Percentiles rank a stretch among this genome's conserved stretches.
Evolutionary conservation across 140 eudicot species (phyloP).

Genomic region (Anethum foeniculum): DNA sequence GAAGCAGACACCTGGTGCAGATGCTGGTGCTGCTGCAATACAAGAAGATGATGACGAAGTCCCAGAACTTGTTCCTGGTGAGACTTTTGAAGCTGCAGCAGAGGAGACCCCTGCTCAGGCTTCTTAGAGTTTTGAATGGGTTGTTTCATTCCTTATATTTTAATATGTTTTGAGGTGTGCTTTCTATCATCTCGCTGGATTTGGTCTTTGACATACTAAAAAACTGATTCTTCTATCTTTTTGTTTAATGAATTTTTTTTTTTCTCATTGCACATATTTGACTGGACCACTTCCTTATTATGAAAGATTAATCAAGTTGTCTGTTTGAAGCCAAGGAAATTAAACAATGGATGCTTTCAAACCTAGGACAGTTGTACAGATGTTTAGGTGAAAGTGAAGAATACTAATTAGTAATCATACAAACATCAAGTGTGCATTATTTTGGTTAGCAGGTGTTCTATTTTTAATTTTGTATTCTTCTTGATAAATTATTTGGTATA

Average conservation of each 20-base stretch:
- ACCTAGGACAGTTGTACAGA: not conserved
- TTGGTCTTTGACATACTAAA: not conserved
- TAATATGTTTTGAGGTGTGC: slow-evolving; percentile 3
- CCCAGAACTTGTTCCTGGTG: slow-evolving; percentile 15
- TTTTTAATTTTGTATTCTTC: not conserved
- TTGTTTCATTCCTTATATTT: not conserved
- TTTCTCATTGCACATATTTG: slow-evolving; percentile 2
- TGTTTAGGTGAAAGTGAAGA: not conserved
- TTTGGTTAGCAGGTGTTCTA: not conserved
- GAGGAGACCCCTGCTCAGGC: slow-evolving; percentile 13
- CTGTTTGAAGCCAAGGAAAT: not conserved
- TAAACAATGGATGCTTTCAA: not conserved
- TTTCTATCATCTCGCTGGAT: not conserved
- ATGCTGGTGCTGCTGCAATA: slow-evolving; percentile 2
- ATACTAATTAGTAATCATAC: not conserved
- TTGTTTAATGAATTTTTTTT: not conserved
- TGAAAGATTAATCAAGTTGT: not conserved
- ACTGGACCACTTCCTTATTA: not conserved
- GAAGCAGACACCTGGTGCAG: slow-evolving; percentile 13
- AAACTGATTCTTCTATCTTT: not conserved
- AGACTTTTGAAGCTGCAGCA: slow-evolving; percentile 16
- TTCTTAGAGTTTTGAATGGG: slow-evolving; percentile 5
- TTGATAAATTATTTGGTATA: not conserved
- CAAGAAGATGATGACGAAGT: slow-evolving; percentile 12
- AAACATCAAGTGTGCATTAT: not conserved